Evolutionary conservation across 345 rosid genomes (phyloP), one percentile per base, ranked within the genome.

Genomic region (Eucalyptus coolabah): DNA sequence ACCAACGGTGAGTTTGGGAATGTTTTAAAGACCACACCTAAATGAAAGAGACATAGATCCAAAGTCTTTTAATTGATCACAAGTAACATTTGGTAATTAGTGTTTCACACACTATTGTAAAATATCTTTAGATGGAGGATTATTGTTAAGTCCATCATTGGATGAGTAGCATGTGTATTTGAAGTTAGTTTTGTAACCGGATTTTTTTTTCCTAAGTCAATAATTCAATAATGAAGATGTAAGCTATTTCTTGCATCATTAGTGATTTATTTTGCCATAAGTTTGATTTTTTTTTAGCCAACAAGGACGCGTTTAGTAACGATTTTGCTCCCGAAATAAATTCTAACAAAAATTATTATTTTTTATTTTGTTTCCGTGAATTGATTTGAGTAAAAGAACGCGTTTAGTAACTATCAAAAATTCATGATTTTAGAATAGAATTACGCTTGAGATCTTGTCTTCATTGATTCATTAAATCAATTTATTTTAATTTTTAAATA

Each of bases 391-490:
- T 47, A 47, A 47, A 47, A 45, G 49, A 47, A 47, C 49, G 49
- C 12, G 12, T 47, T 47, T 47, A 1, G 4, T 3, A 47, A 47
- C 0, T 3, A 1, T 47, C 4, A 0, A 47, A 47, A 47, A 47
- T 47, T 47, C 49, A 0, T 3, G 12, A 47, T 47, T 47, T 0
- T 47, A 1, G 1, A 47, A 47, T 47, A 47, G 4, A 47, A 47
- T 47, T 10, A 4, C 4, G 1, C 4, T 47, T 47, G 49, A n/a
- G n/a, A n/a, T n/a, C n/a, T n/a, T n/a, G n/a, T n/a, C n/a, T n/a
- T n/a, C n/a, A n/a, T n/a, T n/a, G n/a, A n/a, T n/a, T n/a, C n/a
- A n/a, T n/a, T n/a, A 47, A 47, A 47, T 47, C 12, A 47, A 47
- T 47, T 47, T 47, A 10, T 1, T 10, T 47, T 47, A 47, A 47